Evolutionary conservation across 2,329 filamentous ascomycete species (phyloP), one percentile per base, ranked within the genome.

Genomic region (Laburnicola sp.): DNA sequence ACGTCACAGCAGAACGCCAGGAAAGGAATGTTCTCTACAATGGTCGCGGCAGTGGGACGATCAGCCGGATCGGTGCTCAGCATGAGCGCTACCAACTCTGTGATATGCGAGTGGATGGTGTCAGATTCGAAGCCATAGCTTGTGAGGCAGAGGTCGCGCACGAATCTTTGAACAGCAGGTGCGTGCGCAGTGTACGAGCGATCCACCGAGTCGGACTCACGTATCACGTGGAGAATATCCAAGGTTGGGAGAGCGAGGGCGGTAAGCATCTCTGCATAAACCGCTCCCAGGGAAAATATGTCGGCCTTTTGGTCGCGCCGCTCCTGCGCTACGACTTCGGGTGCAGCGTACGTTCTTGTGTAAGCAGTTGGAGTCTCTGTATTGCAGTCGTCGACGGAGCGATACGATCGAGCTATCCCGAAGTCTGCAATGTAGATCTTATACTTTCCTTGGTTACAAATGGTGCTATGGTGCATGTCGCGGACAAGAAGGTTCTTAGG

Each of bases 361-460:
- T 50, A 63, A 2, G 57, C 35, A 4, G 47, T 60, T 1, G 44
- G 42, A 1, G 51, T 45, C 6, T 59, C 53, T 0, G 62, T 62
- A 6, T 60, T 48, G 16, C 32, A 35, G 2, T 63, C 62, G 21
- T 49, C 54, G 5, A 34, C n/a, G 1, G 51, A 56, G 4, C n/a
- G 34, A 30, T 63, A 63, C 3, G 57, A 44, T n/a, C 55, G 53
- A 22, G 60, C 41, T 22, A 63, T 62, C 6, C 57, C 60, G 35
- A 65, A 65, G 39, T 62, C 60, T 34, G 62, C 54, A 8, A 65
- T 30, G 26, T 63, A 65, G 8, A 65, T 51, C 34, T 56, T 54
- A 43, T 48, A 62, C 7, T 32, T 37, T 9, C 44, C 45, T 21
- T 48, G 41, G 16, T 50, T 45, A 30, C 40, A 38, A 6, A 47